Conservation (phyloP, 345 rosid genomes). For the Gossypioides kirkii region DNA sequence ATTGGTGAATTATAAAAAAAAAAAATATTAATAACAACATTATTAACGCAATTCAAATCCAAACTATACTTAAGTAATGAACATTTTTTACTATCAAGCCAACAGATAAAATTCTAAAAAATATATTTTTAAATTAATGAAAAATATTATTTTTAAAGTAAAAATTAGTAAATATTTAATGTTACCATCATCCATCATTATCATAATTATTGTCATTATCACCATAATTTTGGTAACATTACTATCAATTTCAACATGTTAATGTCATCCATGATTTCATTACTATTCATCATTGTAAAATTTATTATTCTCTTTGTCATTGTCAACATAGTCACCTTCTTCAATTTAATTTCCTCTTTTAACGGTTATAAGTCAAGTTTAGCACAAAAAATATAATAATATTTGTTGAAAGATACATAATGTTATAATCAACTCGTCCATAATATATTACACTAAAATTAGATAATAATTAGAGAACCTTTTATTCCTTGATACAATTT, state of each 20-base stretch:
- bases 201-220: neutral
- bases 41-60: no score
- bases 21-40: no score
- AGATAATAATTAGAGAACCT: no score
- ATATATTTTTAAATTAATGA: no score
- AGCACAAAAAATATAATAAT: neutral
- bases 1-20: no score
- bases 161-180: no score
- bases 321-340: constrained; percentile 11
- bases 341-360: neutral
- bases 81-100: no score
- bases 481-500: no score
- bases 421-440: neutral
- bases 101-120: no score
- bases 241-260: neutral
- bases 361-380: neutral
- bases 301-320: constrained; percentile 13
- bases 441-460: neutral
- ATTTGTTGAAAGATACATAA: neutral
- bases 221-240: neutral
- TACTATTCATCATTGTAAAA: constrained; percentile 3
- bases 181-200: neutral
- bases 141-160: neutral
- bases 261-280: constrained; percentile 11
- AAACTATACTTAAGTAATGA: no score